These are phyloP conservation scores for Chalara sp. DNA, from an alignment of 2,329 filamentous ascomycete genomes.

Conservation along the genomic window DNA sequence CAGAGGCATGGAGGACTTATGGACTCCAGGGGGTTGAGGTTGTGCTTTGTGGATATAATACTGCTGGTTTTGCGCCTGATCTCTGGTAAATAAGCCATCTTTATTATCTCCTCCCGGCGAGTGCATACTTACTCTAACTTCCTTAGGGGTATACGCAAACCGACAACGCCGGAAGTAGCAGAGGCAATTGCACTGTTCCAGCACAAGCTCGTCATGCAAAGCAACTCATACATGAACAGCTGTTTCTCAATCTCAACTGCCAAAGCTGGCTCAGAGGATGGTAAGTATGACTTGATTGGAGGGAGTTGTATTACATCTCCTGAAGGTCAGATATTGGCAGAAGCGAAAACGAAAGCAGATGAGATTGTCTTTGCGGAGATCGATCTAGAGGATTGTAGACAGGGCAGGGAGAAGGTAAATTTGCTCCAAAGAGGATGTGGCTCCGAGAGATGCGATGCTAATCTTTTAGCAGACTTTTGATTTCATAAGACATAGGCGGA, in stretches of 20 bases:
- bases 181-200: constrained; percentile 43
- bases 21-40: constrained; percentile 44
- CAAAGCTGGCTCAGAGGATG: constrained; percentile 44
- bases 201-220: constrained; percentile 43
- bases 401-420: constrained; percentile 35
- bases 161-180: constrained; percentile 36
- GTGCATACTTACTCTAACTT: neutral
- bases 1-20: constrained; percentile 45
- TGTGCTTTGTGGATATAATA: constrained; percentile 44
- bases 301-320: constrained; percentile 41
- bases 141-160: constrained; percentile 30
- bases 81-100: constrained; percentile 24
- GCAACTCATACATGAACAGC: constrained; percentile 45
- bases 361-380: constrained; percentile 45
- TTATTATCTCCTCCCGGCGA: neutral
- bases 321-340: constrained; percentile 42
- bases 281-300: constrained; percentile 41
- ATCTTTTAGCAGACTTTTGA: constrained; percentile 30
- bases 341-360: constrained; percentile 40
- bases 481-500: constrained; percentile 36
- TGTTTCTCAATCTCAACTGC: constrained; percentile 43
- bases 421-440: neutral
- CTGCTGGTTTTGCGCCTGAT: constrained; percentile 40
- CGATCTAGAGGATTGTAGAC: constrained; percentile 39
- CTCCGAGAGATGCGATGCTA: neutral